These are phyloP conservation scores for Tephrocybe sp. DNA, from an alignment of 768 basidiomycete species.

Conservation along the genomic window DNA sequence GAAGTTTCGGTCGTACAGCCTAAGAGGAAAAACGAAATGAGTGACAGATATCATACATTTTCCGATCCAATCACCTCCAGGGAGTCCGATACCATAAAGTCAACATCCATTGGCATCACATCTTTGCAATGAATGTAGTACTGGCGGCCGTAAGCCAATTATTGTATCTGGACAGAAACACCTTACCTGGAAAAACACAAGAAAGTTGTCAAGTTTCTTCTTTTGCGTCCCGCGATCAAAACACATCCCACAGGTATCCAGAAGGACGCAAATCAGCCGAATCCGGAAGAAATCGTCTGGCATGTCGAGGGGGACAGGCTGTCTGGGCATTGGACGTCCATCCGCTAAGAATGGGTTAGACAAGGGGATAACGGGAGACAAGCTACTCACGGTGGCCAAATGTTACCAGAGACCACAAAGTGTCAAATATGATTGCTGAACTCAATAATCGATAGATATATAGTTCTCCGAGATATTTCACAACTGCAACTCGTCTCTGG, in stretches of 20 bases:
- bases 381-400: conserved; percentile 88
- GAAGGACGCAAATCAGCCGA: conserved; percentile 84
- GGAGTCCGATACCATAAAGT: conserved; percentile 96
- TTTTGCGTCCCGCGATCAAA: conserved; percentile 93
- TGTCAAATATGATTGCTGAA: conserved; percentile 90
- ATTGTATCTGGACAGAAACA: not conserved
- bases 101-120: conserved; percentile 93
- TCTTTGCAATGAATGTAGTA: conserved; percentile 92
- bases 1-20: conserved; percentile 86
- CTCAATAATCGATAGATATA: conserved; percentile 95
- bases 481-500: conserved; percentile 86
- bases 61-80: conserved; percentile 61
- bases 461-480: conserved; percentile 95
- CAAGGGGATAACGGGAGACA: not conserved
- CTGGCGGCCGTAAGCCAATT: conserved; percentile 27
- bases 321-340: conserved; percentile 81
- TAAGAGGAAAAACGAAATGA: conserved; percentile 25
- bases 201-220: conserved; percentile 90
- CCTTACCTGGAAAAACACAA: conserved; percentile 88
- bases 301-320: conserved; percentile 77
- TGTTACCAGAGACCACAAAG: conserved; percentile 90
- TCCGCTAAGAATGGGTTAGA: conserved; percentile 58
- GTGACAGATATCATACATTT: not conserved
- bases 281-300: conserved; percentile 97
- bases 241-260: conserved; percentile 97